phyloP scores from a whole-genome alignment of 805 yeast species.

The Pichia kluyveri region DNA sequence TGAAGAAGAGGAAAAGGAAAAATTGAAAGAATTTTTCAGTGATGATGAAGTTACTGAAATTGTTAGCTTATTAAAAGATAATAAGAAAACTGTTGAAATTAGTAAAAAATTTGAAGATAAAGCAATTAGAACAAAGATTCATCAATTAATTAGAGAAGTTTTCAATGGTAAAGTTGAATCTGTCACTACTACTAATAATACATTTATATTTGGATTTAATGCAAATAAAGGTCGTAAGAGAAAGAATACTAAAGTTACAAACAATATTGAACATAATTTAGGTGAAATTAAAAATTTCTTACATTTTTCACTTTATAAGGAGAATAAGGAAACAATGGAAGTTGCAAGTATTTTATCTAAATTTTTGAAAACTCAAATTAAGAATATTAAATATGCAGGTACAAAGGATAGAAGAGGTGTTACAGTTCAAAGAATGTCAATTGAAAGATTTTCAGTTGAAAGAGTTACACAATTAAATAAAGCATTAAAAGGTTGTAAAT shows the following conservation, averaged over 20 bases:
- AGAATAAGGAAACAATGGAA: conserved; percentile 96
- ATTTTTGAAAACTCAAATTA: conserved; percentile 65
- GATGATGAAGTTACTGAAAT: conserved; percentile 50
- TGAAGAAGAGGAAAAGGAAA: conserved; percentile 34
- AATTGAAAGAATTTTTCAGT: conserved; percentile 49
- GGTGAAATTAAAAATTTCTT: conserved; percentile 64
- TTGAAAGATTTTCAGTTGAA: conserved; percentile 60
- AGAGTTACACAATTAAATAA: conserved; percentile 70
- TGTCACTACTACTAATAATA: conserved; percentile 59
- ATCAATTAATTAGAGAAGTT: conserved; percentile 63
- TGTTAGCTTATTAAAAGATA: conserved; percentile 39
- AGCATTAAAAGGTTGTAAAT: conserved; percentile 63
- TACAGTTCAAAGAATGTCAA: conserved; percentile 75
- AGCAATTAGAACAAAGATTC: conserved; percentile 66
- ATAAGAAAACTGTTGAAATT: conserved; percentile 41
- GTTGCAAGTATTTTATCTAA: conserved; percentile 69
- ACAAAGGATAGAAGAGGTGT: conserved; percentile 96
- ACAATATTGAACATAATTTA: conserved; percentile 50
- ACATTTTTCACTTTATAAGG: conserved; percentile 79
- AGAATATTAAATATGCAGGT: conserved; percentile 75
- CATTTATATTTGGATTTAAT: conserved; percentile 53
- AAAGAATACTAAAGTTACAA: conserved; percentile 31
- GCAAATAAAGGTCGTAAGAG: conserved; percentile 33
- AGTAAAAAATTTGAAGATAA: conserved; percentile 54
- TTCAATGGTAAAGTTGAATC: conserved; percentile 74